Evolutionary conservation across 2,329 filamentous ascomycete species (phyloP).

Genomic region (Monilinia fructigena): DNA sequence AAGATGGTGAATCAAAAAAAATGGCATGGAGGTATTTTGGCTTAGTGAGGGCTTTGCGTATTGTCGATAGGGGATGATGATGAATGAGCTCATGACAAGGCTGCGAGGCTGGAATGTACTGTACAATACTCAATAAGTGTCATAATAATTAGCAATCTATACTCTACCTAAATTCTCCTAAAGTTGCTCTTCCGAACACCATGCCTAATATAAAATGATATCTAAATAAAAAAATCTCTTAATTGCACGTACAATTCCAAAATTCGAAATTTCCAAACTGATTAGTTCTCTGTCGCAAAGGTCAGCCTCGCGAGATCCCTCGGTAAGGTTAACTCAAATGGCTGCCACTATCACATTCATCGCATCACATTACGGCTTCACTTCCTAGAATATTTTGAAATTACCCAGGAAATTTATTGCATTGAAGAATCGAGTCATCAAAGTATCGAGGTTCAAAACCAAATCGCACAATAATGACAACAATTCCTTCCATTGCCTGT

Average conservation of each 20-base stretch:
- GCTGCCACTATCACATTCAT: not conserved
- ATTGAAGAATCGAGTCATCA: not conserved
- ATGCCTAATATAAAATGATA: not conserved
- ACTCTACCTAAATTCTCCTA: not conserved
- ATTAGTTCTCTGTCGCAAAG: not conserved
- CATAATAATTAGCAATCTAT: not conserved
- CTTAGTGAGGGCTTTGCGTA: not conserved
- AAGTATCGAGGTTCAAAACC: no score
- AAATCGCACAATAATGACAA: conserved; percentile 45
- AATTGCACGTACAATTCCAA: no score
- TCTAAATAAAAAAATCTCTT: no score
- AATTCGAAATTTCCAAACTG: no score
- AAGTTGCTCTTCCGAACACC: not conserved
- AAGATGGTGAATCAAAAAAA: no score
- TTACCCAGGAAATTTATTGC: no score
- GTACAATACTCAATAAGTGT: not conserved
- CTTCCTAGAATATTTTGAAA: not conserved
- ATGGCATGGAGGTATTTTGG: not conserved
- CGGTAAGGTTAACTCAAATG: not conserved
- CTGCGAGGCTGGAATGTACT: conserved; percentile 26
- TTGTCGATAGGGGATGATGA: not conserved
- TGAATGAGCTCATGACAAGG: conserved; percentile 20
- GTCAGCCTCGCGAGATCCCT: conserved; percentile 9
- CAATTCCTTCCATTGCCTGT: conserved; percentile 81
- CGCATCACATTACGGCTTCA: not conserved